phyloP scores from a whole-genome alignment of 75 land plant species.

The Picea sitchensis region DNA sequence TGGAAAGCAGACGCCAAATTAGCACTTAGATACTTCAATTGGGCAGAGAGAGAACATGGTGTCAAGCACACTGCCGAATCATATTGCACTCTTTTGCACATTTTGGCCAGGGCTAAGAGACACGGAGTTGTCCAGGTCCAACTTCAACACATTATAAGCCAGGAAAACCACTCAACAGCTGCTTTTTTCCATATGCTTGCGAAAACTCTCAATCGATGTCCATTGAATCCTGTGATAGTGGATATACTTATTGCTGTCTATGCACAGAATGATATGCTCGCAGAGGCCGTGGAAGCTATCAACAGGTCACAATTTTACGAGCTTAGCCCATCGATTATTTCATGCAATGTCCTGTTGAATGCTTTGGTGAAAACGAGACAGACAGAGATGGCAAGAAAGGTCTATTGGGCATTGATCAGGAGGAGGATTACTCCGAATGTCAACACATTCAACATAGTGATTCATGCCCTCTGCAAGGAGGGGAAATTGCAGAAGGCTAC shows the following conservation, averaged over 20 bases:
- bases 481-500: constrained; percentile 54
- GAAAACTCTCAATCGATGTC: constrained; percentile 3
- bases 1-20: background rate
- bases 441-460: constrained; percentile 55
- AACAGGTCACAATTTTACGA: constrained; percentile 48
- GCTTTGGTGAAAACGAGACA: constrained; percentile 38
- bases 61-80: background rate
- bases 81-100: constrained; percentile 18
- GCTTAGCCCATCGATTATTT: constrained; percentile 26
- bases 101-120: constrained; percentile 13
- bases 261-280: constrained; percentile 20
- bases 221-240: constrained; percentile 15
- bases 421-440: constrained; percentile 46
- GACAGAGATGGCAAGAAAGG: constrained; percentile 23
- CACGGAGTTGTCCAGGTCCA: constrained; percentile 10
- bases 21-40: constrained; percentile 20
- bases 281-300: constrained; percentile 49
- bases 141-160: background rate
- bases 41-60: constrained; percentile 17
- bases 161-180: constrained; percentile 10
- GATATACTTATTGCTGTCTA: constrained; percentile 55
- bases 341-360: constrained; percentile 59
- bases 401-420: constrained; percentile 50
- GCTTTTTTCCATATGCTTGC: constrained; percentile 22
- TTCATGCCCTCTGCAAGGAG: constrained; percentile 55